Percentiles rank a stretch among this genome's conserved stretches.
Conservation (phyloP, 2,329 filamentous ascomycete species). For the Hymenoscyphus occultus region DNA sequence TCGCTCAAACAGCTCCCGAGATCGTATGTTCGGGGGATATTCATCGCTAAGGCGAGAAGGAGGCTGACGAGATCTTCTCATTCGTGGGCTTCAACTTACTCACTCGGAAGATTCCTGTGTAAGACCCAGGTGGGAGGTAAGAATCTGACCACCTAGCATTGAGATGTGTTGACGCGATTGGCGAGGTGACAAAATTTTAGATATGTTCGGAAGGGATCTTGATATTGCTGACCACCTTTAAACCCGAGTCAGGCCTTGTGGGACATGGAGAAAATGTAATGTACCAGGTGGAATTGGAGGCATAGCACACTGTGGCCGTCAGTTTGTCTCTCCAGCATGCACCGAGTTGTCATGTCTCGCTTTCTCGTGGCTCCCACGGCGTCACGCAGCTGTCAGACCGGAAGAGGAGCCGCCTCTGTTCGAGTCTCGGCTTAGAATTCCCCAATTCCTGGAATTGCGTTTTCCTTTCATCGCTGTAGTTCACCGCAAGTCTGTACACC, state of each 20-base stretch:
- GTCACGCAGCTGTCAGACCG: constrained; percentile 1
- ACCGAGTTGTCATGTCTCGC: neutral
- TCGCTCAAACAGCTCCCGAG: neutral
- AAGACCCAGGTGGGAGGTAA: neutral
- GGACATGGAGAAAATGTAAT: neutral
- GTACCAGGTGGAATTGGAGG: neutral
- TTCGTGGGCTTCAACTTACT: neutral
- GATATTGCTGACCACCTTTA: neutral
- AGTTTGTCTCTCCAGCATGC: neutral
- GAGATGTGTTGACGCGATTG: neutral
- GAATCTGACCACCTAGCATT: neutral
- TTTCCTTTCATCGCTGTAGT: neutral
- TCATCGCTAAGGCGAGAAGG: neutral
- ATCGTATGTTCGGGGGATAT: constrained; percentile 2
- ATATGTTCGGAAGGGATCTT: neutral
- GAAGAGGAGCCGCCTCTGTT: neutral
- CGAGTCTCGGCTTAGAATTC: neutral
- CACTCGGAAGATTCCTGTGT: neutral
- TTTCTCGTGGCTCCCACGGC: neutral
- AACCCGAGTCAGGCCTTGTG: neutral
- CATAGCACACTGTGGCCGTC: neutral
- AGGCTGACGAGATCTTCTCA: neutral
- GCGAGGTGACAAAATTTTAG: neutral
- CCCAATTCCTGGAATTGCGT: neutral
- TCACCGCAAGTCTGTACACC: constrained; percentile 4